These are phyloP conservation scores for Phytophthora gonapodyides DNA, from an alignment of 352 stramenopile genomes.

Conservation along the genomic window DNA sequence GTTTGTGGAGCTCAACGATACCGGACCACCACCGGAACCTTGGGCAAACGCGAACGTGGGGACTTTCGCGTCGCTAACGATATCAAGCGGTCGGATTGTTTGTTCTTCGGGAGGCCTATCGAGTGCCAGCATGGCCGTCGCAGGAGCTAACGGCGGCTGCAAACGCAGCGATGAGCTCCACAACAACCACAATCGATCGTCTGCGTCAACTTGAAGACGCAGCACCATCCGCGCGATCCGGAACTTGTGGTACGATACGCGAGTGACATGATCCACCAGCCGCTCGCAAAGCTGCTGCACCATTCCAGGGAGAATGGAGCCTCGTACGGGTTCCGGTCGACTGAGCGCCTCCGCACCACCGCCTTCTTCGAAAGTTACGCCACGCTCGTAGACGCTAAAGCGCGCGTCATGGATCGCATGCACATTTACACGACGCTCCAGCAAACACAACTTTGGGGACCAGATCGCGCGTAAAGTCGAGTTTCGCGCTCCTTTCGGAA, in stretches of 20 bases:
- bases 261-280: constrained; percentile 92
- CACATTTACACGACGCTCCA: constrained; percentile 92
- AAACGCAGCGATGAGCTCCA: constrained; percentile 94
- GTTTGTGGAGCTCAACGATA: constrained; percentile 22
- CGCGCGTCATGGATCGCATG: constrained; percentile 90
- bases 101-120: constrained; percentile 15
- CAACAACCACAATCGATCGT: constrained; percentile 94
- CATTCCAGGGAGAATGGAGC: constrained; percentile 88
- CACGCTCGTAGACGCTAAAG: constrained; percentile 93
- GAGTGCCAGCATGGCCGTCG: background rate
- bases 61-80: constrained; percentile 70
- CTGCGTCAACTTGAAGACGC: constrained; percentile 95
- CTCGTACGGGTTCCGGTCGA: constrained; percentile 86
- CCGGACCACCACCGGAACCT: constrained; percentile 23
- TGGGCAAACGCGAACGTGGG: constrained; percentile 53
- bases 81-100: constrained; percentile 55
- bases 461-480: constrained; percentile 92
- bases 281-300: constrained; percentile 93
- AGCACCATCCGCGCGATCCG: constrained; percentile 94
- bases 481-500: constrained; percentile 92
- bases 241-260: constrained; percentile 92
- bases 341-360: constrained; percentile 87
- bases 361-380: constrained; percentile 92
- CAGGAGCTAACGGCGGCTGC: constrained; percentile 18
- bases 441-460: constrained; percentile 95